A percentile compares a stretch with the other conserved stretches of the same genome.
phyloP scores from a whole-genome alignment of 345 rosid species.

The Gossypium raimondii region DNA sequence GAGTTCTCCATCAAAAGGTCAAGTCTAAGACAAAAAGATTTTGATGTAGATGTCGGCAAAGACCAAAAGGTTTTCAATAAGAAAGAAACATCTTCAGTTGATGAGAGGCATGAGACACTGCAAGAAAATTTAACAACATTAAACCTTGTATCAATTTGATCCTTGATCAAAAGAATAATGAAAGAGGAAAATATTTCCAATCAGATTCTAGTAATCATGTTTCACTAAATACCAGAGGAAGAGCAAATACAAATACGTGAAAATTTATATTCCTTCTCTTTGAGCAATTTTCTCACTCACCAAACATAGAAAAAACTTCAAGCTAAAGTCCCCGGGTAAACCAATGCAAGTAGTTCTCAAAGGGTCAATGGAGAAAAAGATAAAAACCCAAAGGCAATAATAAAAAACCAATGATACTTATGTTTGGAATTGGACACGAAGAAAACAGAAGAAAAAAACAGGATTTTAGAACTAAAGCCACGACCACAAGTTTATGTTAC shows the following conservation, averaged over 20 bases:
- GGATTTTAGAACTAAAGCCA: neutral
- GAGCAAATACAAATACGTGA: neutral
- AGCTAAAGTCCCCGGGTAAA: neutral
- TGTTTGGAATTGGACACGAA: conserved; percentile 1
- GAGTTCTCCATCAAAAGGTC: conserved; percentile 28
- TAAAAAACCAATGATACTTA: neutral
- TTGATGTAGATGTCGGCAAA: too few species aligned
- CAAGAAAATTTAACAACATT: neutral
- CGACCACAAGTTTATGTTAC: neutral
- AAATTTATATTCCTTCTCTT: neutral
- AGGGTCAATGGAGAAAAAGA: conserved; percentile 2
- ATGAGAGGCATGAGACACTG: neutral
- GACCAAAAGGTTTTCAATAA: too few species aligned
- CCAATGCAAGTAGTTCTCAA: neutral
- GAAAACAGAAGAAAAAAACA: conserved; percentile 4
- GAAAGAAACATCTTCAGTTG: neutral
- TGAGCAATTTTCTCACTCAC: neutral
- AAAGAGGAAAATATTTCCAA: too few species aligned
- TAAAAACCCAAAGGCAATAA: neutral
- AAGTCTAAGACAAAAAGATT: neutral
- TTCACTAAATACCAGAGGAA: neutral
- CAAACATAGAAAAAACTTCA: neutral
- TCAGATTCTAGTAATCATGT: too few species aligned
- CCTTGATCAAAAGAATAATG: too few species aligned
- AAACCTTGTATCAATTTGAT: neutral